These are phyloP conservation scores for Fusarium hainanense DNA, from an alignment of 2,329 filamentous ascomycete species.

Conservation along the genomic window DNA sequence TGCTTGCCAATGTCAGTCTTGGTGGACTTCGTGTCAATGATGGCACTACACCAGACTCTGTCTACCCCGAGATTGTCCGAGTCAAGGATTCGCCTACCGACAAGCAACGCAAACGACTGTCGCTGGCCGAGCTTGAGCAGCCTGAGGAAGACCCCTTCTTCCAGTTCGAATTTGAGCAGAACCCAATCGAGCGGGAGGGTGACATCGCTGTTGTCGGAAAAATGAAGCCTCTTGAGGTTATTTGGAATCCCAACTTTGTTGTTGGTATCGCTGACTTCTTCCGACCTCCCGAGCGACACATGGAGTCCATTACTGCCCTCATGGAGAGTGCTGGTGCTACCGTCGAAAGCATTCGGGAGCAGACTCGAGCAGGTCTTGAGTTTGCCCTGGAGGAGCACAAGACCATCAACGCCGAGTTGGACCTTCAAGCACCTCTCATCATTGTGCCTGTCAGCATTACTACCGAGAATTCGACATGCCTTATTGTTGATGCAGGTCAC, in stretches of 20 bases:
- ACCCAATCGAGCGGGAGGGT: slow-evolving; percentile 90
- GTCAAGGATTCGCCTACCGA: slow-evolving; percentile 84
- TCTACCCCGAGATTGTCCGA: slow-evolving; percentile 94
- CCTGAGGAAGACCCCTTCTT: slow-evolving; percentile 82
- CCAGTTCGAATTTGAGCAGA: slow-evolving; percentile 90
- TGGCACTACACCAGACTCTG: slow-evolving; percentile 88
- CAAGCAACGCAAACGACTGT: slow-evolving; percentile 60
- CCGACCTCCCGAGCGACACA: slow-evolving; percentile 93
- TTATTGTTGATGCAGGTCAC: slow-evolving; percentile 96
- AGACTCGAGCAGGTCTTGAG: slow-evolving; percentile 94
- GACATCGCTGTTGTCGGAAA: slow-evolving; percentile 92
- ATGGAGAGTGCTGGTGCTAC: slow-evolving; percentile 97
- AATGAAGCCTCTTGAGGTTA: slow-evolving; percentile 93
- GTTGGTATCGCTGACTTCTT: slow-evolving; percentile 95
- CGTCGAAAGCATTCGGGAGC: slow-evolving; percentile 92
- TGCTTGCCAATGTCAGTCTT: slow-evolving; percentile 87
- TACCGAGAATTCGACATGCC: slow-evolving; percentile 80
- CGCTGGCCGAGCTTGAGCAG: slow-evolving; percentile 65
- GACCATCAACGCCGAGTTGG: slow-evolving; percentile 94
- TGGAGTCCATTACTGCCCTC: slow-evolving; percentile 96
- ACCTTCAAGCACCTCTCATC: slow-evolving; percentile 94
- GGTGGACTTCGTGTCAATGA: slow-evolving; percentile 95
- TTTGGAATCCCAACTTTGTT: slow-evolving; percentile 96
- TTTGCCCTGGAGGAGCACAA: slow-evolving; percentile 98
- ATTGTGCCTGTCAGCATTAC: slow-evolving; percentile 96